Percentiles rank a stretch among this genome's conserved stretches.
Evolutionary conservation across 352 stramenopile genomes (phyloP).

Genomic region (Phytophthora pini): DNA sequence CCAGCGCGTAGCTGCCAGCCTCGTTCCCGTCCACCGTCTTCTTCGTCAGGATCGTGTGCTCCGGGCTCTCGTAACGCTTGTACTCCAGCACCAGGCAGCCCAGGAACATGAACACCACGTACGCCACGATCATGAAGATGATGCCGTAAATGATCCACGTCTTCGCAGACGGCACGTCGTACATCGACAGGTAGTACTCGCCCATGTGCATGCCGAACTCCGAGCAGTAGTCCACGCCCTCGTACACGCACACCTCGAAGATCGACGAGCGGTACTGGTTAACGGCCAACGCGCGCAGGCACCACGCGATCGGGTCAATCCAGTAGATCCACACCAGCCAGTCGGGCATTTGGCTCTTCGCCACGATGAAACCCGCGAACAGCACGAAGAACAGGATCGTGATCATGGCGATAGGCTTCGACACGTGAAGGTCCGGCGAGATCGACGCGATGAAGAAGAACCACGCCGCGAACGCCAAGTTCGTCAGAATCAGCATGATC

Average conservation of each 20-base stretch:
- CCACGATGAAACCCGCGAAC: conserved; percentile 61
- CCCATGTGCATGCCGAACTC: conserved; percentile 40
- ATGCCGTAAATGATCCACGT: conserved; percentile 46
- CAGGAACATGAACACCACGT: conserved; percentile 51
- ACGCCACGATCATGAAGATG: conserved; percentile 45
- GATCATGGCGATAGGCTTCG: conserved; percentile 46
- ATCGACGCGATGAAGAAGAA: conserved; percentile 56
- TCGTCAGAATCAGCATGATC: conserved; percentile 48
- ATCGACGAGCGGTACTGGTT: conserved; percentile 38
- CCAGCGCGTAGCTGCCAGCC: conserved; percentile 19
- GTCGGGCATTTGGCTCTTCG: conserved; percentile 49
- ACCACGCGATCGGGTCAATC: conserved; percentile 61
- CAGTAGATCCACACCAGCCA: conserved; percentile 63
- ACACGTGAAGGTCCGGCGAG: conserved; percentile 39
- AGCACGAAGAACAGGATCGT: conserved; percentile 49
- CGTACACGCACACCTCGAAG: conserved; percentile 46
- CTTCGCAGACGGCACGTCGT: conserved; percentile 32
- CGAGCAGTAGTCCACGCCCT: conserved; percentile 50
- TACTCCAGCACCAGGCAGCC: conserved; percentile 36
- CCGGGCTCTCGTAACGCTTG: conserved; percentile 29
- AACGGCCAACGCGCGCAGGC: conserved; percentile 37
- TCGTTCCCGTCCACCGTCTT: conserved; percentile 26
- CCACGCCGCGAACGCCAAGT: conserved; percentile 50
- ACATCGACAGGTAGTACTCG: conserved; percentile 49
- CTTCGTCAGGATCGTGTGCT: conserved; percentile 30